Conservation (phyloP, 1,284 basidiomycete genomes). For the Agroathelia rolfsii region DNA sequence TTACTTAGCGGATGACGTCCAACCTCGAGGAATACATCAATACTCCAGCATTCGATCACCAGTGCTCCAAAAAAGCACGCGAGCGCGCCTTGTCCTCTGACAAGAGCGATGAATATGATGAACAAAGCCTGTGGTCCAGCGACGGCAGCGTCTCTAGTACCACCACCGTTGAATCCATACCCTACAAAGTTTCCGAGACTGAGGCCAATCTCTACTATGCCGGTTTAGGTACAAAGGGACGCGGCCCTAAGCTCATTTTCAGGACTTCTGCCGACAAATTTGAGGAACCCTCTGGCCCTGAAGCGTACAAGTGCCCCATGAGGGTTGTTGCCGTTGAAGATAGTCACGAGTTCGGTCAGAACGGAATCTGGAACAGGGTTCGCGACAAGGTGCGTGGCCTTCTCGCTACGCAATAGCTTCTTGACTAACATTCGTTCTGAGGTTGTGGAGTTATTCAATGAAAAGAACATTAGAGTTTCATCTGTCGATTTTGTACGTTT, state of each 20-base stretch:
- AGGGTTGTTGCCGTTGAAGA: slow-evolving; percentile 22
- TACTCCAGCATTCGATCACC: slow-evolving; percentile 11
- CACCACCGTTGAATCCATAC: slow-evolving; percentile 10
- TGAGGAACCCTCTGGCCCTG: slow-evolving; percentile 23
- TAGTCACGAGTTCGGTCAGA: slow-evolving; percentile 21
- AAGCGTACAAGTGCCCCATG: slow-evolving; percentile 23
- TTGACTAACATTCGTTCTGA: slow-evolving; percentile 25
- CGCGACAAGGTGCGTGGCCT: slow-evolving; percentile 24
- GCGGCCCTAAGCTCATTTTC: slow-evolving; percentile 28
- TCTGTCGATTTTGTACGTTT: slow-evolving; percentile 29
- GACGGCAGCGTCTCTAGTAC: slow-evolving; percentile 9
- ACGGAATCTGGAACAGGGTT: slow-evolving; percentile 24
- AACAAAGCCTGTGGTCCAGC: slow-evolving; percentile 8
- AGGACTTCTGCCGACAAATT: slow-evolving; percentile 26
- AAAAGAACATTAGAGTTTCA: slow-evolving; percentile 18
- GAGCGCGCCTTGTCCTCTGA: too few relatives aligned
- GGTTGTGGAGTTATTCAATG: slow-evolving; percentile 22
- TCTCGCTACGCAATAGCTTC: slow-evolving; percentile 21
- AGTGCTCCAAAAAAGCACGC: slow-evolving; percentile 10
- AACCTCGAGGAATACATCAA: slow-evolving; percentile 11
- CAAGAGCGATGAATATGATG: slow-evolving; percentile 6
- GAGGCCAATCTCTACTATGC: slow-evolving; percentile 25
- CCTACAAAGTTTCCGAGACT: slow-evolving; percentile 18
- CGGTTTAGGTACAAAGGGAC: slow-evolving; percentile 19
- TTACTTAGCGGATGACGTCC: slow-evolving; percentile 6